Percentiles rank a stretch among this genome's conserved stretches.
Conservation (phyloP, 73 alveolate genomes). For the Durusdinium trenchii region DNA sequence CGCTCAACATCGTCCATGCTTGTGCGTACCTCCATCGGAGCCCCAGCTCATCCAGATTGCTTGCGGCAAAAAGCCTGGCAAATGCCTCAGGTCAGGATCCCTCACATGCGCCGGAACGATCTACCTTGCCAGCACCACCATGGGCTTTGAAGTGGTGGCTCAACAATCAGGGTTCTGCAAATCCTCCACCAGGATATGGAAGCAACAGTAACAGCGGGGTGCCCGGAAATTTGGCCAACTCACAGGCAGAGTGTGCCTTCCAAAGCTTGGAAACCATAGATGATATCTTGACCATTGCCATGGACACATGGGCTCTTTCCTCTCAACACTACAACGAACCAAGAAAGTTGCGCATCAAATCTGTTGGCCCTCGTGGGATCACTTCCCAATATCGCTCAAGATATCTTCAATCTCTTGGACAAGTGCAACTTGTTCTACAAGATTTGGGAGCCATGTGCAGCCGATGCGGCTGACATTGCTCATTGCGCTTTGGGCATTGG, state of each 20-base stretch:
- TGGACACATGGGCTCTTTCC: neutral
- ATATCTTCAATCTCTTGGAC: neutral
- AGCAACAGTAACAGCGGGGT: neutral
- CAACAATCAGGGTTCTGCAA: neutral
- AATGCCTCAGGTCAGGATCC: neutral
- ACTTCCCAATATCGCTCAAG: neutral
- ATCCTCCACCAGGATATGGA: neutral
- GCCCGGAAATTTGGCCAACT: neutral
- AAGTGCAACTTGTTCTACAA: neutral
- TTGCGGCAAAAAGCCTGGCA: neutral
- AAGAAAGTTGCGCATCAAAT: neutral
- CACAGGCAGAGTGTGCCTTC: neutral
- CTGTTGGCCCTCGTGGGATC: neutral
- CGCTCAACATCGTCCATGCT: neutral
- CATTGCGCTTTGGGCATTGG: constrained; percentile 33
- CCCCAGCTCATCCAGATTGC: neutral
- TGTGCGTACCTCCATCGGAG: constrained; percentile 15
- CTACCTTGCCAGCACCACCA: neutral
- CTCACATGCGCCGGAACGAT: neutral
- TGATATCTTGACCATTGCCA: neutral
- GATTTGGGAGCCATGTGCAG: constrained; percentile 15
- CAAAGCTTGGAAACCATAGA: neutral
- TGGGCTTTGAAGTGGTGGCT: neutral
- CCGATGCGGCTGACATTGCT: constrained; percentile 27
- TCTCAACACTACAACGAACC: neutral